phyloP scores from a whole-genome alignment of 176 grass and related monocot genomes.

The Canna indica region DNA sequence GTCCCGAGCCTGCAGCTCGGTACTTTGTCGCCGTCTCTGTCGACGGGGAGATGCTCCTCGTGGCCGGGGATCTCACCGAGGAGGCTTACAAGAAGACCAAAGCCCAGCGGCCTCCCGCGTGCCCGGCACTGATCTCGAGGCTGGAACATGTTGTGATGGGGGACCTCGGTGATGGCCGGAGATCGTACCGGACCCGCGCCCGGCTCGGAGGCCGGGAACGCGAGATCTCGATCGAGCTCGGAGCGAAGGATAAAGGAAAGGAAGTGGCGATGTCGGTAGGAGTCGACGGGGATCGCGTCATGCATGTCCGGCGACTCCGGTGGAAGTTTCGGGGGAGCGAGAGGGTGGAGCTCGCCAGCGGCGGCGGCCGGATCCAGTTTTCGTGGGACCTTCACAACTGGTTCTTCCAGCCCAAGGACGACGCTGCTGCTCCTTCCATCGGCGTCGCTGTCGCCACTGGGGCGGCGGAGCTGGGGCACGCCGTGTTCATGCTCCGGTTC shows the following conservation, averaged over 20 bases:
- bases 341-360: background rate
- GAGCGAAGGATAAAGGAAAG: conserved; percentile 18
- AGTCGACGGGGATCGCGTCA: conserved; percentile 5
- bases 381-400: conserved; percentile 21
- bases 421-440: background rate
- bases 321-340: conserved; percentile 26
- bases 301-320: conserved; percentile 18
- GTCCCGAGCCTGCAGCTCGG: conserved; percentile 46
- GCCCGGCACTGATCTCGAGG: conserved; percentile 4
- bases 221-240: conserved; percentile 15
- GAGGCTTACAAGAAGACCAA: conserved; percentile 40
- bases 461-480: background rate
- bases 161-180: background rate
- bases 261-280: conserved; percentile 5
- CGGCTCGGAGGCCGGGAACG: background rate
- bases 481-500: conserved; percentile 15
- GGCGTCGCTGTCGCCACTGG: background rate
- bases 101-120: conserved; percentile 10
- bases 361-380: background rate
- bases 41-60: conserved; percentile 58
- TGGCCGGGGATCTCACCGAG: conserved; percentile 52
- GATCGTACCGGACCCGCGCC: background rate
- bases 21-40: conserved; percentile 62
- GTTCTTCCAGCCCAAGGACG: conserved; percentile 6
- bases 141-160: background rate